Evolutionary conservation across 768 basidiomycete species (phyloP).

Genomic region (Mrakia gelida): DNA sequence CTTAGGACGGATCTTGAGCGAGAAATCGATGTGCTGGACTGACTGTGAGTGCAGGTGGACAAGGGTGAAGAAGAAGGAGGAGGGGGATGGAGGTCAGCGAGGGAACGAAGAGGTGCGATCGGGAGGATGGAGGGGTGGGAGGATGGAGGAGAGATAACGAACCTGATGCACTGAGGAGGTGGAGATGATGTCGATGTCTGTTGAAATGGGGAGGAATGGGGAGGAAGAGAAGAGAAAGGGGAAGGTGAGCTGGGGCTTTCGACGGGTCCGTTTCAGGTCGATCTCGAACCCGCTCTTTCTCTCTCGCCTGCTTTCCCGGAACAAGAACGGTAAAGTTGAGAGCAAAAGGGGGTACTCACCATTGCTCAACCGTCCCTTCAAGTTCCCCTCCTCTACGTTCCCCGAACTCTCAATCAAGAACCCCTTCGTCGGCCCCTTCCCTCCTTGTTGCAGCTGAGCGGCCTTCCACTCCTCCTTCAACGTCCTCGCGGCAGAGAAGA

Average conservation of each 20-base stretch:
- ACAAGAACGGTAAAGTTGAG: too few species aligned
- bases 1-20: slow-evolving; percentile 77
- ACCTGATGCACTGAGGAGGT: slow-evolving; percentile 49
- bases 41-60: slow-evolving; percentile 59
- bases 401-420: slow-evolving; percentile 93
- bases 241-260: not conserved
- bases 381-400: slow-evolving; percentile 82
- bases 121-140: too few species aligned
- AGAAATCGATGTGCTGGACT: slow-evolving; percentile 91
- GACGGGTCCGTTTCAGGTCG: not conserved
- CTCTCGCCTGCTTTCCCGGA: not conserved
- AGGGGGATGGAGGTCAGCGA: too few species aligned
- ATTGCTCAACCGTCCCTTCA: slow-evolving; percentile 72
- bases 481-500: slow-evolving; percentile 62
- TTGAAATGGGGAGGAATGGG: not conserved
- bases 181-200: slow-evolving; percentile 87
- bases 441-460: slow-evolving; percentile 27
- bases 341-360: slow-evolving; percentile 52
- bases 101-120: too few species aligned
- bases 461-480: slow-evolving; percentile 69
- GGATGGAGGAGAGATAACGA: not conserved
- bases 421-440: too few species aligned
- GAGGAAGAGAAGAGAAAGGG: not conserved
- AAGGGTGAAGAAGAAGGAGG: not conserved
- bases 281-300: not conserved